Conservation (phyloP, 1,139 yeast species). For the Candida buenavistaensis region DNA sequence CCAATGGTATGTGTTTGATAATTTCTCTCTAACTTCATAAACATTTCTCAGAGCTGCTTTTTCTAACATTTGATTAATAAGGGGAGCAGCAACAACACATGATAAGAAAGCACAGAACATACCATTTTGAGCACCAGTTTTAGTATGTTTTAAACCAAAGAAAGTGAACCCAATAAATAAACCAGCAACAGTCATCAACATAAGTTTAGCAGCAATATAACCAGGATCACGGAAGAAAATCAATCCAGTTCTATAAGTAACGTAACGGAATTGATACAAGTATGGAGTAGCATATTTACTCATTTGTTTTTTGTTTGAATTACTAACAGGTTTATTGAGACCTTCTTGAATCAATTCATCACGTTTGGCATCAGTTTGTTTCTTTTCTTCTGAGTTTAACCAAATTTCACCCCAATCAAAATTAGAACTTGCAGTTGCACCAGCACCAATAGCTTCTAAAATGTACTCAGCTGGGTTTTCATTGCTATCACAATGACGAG, state of each 20-base stretch:
- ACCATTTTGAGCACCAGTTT: constrained; percentile 53
- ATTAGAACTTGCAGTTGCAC: constrained; percentile 55
- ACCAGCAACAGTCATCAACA: constrained; percentile 47
- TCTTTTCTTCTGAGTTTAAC: constrained; percentile 36
- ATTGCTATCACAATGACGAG: constrained; percentile 50
- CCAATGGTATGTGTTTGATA: constrained; percentile 70
- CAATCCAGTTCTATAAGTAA: constrained; percentile 30
- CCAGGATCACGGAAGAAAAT: constrained; percentile 47
- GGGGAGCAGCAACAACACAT: constrained; percentile 50
- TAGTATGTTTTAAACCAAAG: constrained; percentile 35
- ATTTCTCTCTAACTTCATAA: constrained; percentile 62
- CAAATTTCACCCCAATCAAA: constrained; percentile 51
- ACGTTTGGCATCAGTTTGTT: constrained; percentile 18
- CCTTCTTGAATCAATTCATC: constrained; percentile 15
- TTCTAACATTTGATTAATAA: constrained; percentile 39
- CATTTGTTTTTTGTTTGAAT: constrained; percentile 12
- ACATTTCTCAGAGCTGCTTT: constrained; percentile 54
- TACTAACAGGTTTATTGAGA: constrained; percentile 6
- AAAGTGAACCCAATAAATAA: constrained; percentile 56
- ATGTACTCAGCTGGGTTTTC: constrained; percentile 72
- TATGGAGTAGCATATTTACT: constrained; percentile 38
- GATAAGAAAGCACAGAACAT: constrained; percentile 53
- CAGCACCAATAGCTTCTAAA: constrained; percentile 64
- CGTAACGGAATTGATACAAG: constrained; percentile 33
- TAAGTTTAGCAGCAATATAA: constrained; percentile 42